Evolutionary conservation across 2,329 filamentous ascomycete species (phyloP), one percentile per base, ranked within the genome.

Genomic region (Hypoxylon sp.): DNA sequence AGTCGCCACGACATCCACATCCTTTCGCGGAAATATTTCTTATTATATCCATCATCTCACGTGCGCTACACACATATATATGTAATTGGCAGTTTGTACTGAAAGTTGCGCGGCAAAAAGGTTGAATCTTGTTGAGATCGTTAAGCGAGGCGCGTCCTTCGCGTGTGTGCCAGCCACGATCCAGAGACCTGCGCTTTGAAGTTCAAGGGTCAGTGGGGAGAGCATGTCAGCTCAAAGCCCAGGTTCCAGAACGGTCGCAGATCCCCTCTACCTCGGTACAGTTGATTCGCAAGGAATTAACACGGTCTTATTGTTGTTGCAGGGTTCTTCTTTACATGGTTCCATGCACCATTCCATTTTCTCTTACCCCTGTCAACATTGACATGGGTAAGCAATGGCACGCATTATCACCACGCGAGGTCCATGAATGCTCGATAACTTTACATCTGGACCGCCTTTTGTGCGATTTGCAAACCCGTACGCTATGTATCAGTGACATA

Each of bases 341-440:
- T 68, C 61, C 55, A 69, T 64, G 60, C 64, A 66, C 62, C 64
- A 64, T 69, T 69, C 58, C 68, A 68, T 70, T 63, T 70, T 66
- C 66, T 64, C 52, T 51, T 52, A 70, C 57, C 68, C 66, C 61
- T 70, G 66, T 64, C 50, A 26, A 57, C 45, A 28, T 61, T 50
- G 64, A 61, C 63, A 65, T 56, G 56, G 60, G 48, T 50, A 22
- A n/a, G 32, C 44, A 62, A 63, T 63, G 55, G 63, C 52, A 65
- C 60, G 51, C 57, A 63, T 61, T 69, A 67, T 66, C 57, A 68
- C 62, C 67, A 69, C 67, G 67, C 64, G 67, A 68, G 63, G 36
- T 36, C 36, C 22, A 22, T 60, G 54, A 28, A 50, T 53, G 45
- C 38, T 65, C 30, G 52, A 68, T 61, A 52, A 55, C 63, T 57